These are phyloP conservation scores for Hanseniaspora singularis DNA, from an alignment of 805 yeast species.

Conservation along the genomic window DNA sequence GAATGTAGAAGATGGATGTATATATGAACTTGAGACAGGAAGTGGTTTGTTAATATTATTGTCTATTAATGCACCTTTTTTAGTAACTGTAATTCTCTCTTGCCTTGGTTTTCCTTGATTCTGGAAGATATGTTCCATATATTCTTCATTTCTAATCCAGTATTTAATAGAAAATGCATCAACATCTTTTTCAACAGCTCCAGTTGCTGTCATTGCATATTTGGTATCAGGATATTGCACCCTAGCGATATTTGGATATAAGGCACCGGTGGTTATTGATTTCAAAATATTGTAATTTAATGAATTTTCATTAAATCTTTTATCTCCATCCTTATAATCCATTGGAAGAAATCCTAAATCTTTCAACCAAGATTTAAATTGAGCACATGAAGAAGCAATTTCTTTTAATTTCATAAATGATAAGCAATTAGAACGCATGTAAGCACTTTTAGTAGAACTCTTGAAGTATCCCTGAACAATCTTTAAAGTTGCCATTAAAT, in stretches of 20 bases:
- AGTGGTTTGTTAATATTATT: conserved; percentile 22
- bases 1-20: conserved; percentile 76
- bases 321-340: conserved; percentile 30
- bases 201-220: conserved; percentile 54
- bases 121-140: conserved; percentile 25
- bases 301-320: conserved; percentile 37
- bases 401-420: conserved; percentile 59
- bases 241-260: conserved; percentile 71
- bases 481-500: conserved; percentile 52
- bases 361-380: conserved; percentile 54
- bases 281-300: conserved; percentile 42
- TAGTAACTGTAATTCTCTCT: conserved; percentile 17
- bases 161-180: conserved; percentile 62
- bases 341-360: conserved; percentile 70
- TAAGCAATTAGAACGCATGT: conserved; percentile 46
- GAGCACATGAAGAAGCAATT: conserved; percentile 56
- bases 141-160: conserved; percentile 59
- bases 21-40: conserved; percentile 61
- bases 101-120: conserved; percentile 12
- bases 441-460: conserved; percentile 28
- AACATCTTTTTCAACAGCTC: conserved; percentile 76
- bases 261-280: conserved; percentile 65
- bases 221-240: conserved; percentile 76
- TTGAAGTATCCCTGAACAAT: conserved; percentile 45
- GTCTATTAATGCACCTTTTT: conserved; percentile 16